Evolutionary conservation across 345 rosid genomes (phyloP), one percentile per base, ranked within the genome.

Genomic region (Aquilaria yunnanensis): DNA sequence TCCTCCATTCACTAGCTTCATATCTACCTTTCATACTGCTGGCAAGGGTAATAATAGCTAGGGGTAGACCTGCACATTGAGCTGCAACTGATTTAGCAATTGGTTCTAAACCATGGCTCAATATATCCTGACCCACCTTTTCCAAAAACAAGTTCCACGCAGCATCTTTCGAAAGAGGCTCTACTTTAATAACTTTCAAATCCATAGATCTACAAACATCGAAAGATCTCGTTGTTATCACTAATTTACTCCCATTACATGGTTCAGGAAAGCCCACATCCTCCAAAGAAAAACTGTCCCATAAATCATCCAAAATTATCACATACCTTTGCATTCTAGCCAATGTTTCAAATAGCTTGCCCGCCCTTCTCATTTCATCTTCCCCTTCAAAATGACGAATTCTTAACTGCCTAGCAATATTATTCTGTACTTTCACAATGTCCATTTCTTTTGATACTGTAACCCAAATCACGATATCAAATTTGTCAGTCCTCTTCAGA

Each of bases 1-100:
- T 67, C 54, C 62, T 56, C 77, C 43, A 37, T 37, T 37, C 43
- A 37, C 43, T 37, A 37, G 43, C 43, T 37, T 37, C 43, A 37
- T 37, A 37, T 37, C 43, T 37, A 37, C 43, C 43, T 30, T 10
- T 64, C 57, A 70, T 47, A 32, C 45, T 46, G 31, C 66, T 31
- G 23, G 52, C 69, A 10, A 70, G 16, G 13, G 54, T 64, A 37
- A 37, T 5, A 34, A 56, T 56, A 3, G 60, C 60, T 1, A 56
- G 14, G 5, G 58, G 58, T 31, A 55, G 41, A 29, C 58, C 41
- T 30, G 30, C 37, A 9, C 58, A 55, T 55, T 55, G 4, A 13
- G 23, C 12, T 10, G 33, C 58, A 55, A 6, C 43, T 7, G 7
- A 37, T 37, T 37, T 37, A 3, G 43, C 43, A 37, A 37, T 37